These are phyloP conservation scores for Aurantiochytrium sp. DNA, from an alignment of 108 stramenopile species.

Conservation along the genomic window DNA sequence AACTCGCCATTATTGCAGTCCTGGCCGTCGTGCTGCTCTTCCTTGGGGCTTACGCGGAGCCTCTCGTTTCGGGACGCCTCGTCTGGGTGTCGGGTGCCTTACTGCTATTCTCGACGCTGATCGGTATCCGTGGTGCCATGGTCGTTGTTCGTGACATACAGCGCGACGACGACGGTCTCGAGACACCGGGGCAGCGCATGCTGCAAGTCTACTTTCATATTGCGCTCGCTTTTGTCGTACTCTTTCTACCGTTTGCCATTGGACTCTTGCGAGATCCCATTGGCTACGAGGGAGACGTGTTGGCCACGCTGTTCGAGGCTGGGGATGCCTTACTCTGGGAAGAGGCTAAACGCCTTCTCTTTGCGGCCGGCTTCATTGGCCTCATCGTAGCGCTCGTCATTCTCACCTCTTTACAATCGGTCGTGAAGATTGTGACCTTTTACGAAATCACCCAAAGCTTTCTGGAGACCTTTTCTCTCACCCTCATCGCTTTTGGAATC, in stretches of 20 bases:
- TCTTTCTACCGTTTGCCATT: background rate
- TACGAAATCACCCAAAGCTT: background rate
- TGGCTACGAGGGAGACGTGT: background rate
- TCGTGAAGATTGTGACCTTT: background rate
- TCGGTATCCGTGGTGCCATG: background rate
- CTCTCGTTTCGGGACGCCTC: background rate
- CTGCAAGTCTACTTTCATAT: background rate
- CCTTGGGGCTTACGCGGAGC: background rate
- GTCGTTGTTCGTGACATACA: background rate
- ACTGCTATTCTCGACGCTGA: background rate
- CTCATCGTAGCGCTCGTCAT: background rate
- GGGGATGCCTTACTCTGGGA: background rate
- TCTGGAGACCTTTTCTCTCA: background rate
- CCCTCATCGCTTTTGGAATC: background rate
- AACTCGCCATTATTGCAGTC: background rate
- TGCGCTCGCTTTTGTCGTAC: background rate
- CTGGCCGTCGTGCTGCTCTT: background rate
- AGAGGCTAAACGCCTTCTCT: background rate
- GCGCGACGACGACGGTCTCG: conserved; percentile 12
- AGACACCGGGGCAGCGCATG: background rate
- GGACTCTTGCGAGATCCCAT: background rate
- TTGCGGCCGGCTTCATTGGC: background rate
- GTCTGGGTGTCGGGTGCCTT: background rate
- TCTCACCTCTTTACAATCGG: background rate
- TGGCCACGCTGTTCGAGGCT: background rate